phyloP scores from a whole-genome alignment of 78 protist species.

The Pelomyxa schiedti region DNA sequence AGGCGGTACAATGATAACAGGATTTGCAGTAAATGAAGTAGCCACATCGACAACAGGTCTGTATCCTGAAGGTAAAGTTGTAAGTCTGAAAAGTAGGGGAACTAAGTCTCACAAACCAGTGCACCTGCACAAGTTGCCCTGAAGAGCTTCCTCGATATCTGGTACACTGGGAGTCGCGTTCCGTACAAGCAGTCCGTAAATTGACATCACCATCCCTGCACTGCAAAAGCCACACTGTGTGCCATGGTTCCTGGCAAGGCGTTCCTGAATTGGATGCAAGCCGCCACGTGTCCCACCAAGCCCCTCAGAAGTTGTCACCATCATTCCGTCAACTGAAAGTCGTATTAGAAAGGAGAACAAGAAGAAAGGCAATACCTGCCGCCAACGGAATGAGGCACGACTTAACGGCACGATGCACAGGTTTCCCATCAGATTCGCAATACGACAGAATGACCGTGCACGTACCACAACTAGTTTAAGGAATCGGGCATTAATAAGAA shows the following conservation, averaged over 20 bases:
- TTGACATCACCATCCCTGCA: conserved; percentile 66
- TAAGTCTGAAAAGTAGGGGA: too few species aligned
- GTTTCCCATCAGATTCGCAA: background rate
- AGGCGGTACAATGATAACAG: too few species aligned
- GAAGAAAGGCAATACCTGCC: too few species aligned
- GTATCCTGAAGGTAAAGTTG: too few species aligned
- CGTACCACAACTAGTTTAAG: conserved; percentile 93
- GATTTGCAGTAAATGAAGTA: too few species aligned
- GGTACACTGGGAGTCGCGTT: background rate
- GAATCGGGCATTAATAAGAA: too few species aligned
- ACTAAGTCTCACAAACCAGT: too few species aligned
- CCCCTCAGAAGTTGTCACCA: background rate
- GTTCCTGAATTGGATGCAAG: background rate
- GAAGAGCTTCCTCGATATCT: background rate
- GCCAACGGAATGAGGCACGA: conserved; percentile 75
- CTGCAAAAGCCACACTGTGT: conserved; percentile 85
- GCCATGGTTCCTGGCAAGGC: conserved; percentile 26
- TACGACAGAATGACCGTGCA: conserved; percentile 78
- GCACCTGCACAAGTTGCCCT: background rate
- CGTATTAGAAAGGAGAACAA: too few species aligned
- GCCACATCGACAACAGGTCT: conserved; percentile 84
- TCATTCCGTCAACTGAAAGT: conserved; percentile 46
- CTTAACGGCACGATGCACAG: conserved; percentile 54
- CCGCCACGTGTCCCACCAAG: background rate
- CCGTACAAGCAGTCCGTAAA: conserved; percentile 28